phyloP scores from a whole-genome alignment of 1,139 yeast species.

The Suhomyces chickasaworum region DNA sequence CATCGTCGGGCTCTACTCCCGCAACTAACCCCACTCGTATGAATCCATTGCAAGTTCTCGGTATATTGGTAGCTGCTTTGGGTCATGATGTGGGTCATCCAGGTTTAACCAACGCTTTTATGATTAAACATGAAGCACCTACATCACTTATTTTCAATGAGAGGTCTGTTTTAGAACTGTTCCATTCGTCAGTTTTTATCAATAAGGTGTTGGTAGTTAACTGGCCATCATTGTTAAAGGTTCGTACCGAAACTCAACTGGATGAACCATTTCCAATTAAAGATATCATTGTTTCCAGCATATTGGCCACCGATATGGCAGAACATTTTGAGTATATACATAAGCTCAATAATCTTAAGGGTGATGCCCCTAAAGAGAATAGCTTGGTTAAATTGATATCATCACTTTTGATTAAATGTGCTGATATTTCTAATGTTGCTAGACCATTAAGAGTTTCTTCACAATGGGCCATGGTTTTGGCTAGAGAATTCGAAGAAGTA shows the following conservation, averaged over 20 bases:
- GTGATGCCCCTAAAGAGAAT: conserved; percentile 25
- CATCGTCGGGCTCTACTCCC: conserved; percentile 2
- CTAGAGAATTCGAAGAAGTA: conserved; percentile 77
- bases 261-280: conserved; percentile 24
- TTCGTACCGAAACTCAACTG: conserved; percentile 18
- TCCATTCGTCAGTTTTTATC: conserved; percentile 72
- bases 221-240: conserved; percentile 59
- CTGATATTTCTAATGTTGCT: conserved; percentile 91
- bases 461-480: conserved; percentile 81
- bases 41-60: conserved; percentile 53
- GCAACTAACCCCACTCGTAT: conserved; percentile 23
- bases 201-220: conserved; percentile 56
- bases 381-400: conserved; percentile 52
- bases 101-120: conserved; percentile 81
- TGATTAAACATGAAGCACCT: conserved; percentile 65
- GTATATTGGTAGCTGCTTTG: conserved; percentile 75
- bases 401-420: conserved; percentile 81
- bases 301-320: conserved; percentile 94
- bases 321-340: conserved; percentile 76
- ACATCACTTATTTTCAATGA: conserved; percentile 63
- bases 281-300: conserved; percentile 46
- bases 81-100: conserved; percentile 99
- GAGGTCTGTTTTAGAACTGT: conserved; percentile 77
- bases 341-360: conserved; percentile 37
- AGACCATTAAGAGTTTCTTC: conserved; percentile 75